Conservation (phyloP, 176 grass and related monocot genomes). For the Avena atlantica region DNA sequence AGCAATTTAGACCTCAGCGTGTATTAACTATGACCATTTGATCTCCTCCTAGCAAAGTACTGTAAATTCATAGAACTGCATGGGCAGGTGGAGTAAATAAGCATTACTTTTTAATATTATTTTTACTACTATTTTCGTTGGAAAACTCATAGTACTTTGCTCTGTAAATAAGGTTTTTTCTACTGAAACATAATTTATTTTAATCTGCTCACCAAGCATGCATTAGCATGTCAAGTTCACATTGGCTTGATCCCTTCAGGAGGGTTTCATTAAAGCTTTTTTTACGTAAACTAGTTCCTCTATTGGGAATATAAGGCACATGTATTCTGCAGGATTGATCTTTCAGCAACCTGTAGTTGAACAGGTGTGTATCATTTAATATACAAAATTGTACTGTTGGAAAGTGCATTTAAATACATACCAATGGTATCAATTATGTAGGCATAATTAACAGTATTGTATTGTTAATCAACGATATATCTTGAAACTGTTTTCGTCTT, state of each 20-base stretch:
- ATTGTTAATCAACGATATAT: constrained; percentile 6
- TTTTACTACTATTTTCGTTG: neutral
- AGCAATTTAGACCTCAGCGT: neutral
- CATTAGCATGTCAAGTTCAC: neutral
- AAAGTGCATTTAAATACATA: neutral
- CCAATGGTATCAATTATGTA: neutral
- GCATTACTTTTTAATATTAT: neutral
- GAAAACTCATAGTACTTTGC: neutral
- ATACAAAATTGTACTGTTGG: neutral
- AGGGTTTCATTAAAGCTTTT: neutral
- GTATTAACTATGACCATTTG: neutral
- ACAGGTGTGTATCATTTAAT: neutral
- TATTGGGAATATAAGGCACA: neutral
- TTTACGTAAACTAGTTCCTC: neutral
- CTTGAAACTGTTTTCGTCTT: neutral
- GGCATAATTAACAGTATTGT: constrained; percentile 9
- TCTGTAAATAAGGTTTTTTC: neutral
- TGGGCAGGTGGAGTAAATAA: neutral
- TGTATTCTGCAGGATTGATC: neutral
- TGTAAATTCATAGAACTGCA: neutral
- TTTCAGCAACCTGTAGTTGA: constrained; percentile 7
- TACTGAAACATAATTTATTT: constrained; percentile 5
- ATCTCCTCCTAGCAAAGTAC: neutral
- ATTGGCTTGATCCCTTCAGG: neutral
- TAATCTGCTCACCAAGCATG: constrained; percentile 3